A percentile compares a stretch with the other conserved stretches of the same genome.
These are phyloP conservation scores for Serendipita vermifera DNA, from an alignment of 768 basidiomycete species.

Conservation along the genomic window DNA sequence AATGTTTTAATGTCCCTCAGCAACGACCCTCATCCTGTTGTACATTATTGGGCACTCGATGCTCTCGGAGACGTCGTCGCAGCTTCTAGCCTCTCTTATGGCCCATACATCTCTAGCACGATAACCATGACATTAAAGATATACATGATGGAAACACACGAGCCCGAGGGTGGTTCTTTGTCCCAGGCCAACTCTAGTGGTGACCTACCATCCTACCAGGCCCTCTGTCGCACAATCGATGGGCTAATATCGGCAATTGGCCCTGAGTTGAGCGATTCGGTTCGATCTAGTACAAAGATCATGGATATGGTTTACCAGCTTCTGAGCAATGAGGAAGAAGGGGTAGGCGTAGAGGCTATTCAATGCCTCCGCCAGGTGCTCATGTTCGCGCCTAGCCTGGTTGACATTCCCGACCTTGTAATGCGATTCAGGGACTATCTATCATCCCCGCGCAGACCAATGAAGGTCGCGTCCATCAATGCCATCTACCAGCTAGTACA, in stretches of 20 bases:
- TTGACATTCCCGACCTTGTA: slow-evolving; percentile 70
- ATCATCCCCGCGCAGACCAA: slow-evolving; percentile 63
- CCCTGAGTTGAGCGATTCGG: slow-evolving; percentile 86
- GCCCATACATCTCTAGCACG: slow-evolving; percentile 76
- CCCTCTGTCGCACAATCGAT: slow-evolving; percentile 83
- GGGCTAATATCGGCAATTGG: slow-evolving; percentile 88
- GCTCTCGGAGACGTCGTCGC: slow-evolving; percentile 80
- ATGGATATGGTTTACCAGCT: slow-evolving; percentile 80
- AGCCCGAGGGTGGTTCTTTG: slow-evolving; percentile 79
- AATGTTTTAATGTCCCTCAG: slow-evolving; percentile 90
- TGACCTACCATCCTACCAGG: slow-evolving; percentile 83
- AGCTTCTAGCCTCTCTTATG: slow-evolving; percentile 82
- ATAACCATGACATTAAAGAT: slow-evolving; percentile 83
- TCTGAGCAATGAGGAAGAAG: slow-evolving; percentile 72
- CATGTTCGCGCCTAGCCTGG: slow-evolving; percentile 83
- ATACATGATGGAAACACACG: slow-evolving; percentile 81
- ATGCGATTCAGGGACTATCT: slow-evolving; percentile 66
- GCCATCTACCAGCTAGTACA: slow-evolving; percentile 95
- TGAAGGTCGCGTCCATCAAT: slow-evolving; percentile 91
- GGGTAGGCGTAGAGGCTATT: slow-evolving; percentile 83
- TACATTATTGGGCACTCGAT: slow-evolving; percentile 85
- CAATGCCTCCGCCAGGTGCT: slow-evolving; percentile 93
- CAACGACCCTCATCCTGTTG: slow-evolving; percentile 92
- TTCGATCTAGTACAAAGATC: slow-evolving; percentile 62
- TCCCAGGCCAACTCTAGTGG: slow-evolving; percentile 75